Conservation (phyloP, 768 basidiomycete species). For the Leccinum olivaceopallidum region DNA sequence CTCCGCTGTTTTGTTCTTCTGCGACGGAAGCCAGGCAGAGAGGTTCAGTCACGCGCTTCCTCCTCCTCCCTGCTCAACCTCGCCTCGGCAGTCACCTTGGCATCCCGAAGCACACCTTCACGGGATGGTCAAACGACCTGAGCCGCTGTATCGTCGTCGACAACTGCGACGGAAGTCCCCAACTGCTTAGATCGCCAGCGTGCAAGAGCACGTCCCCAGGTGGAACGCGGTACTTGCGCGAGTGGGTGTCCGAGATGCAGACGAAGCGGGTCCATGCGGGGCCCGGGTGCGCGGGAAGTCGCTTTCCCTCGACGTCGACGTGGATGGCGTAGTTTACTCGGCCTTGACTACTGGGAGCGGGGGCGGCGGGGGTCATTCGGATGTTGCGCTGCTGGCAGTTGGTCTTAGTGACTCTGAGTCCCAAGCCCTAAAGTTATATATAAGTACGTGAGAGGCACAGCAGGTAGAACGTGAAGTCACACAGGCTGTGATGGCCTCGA, state of each 20-base stretch:
- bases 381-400: not conserved
- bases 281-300: conserved; percentile 32
- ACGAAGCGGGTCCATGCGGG: conserved; percentile 36
- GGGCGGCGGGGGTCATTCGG: no score
- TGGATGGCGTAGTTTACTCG: conserved; percentile 13
- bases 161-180: conserved; percentile 47
- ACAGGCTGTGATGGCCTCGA: not conserved
- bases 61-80: conserved; percentile 70
- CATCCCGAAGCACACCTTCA: conserved; percentile 49
- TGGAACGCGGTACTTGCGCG: conserved; percentile 46
- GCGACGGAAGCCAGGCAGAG: conserved; percentile 23
- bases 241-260: conserved; percentile 38
- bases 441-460: not conserved
- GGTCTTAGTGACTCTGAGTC: not conserved
- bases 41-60: conserved; percentile 44
- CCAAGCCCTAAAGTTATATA: not conserved
- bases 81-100: conserved; percentile 63
- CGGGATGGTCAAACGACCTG: conserved; percentile 50
- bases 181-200: conserved; percentile 60
- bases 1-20: conserved; percentile 50
- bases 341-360: no score
- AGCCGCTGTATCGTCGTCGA: conserved; percentile 58
- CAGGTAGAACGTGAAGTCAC: not conserved
- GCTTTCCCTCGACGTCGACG: conserved; percentile 18
- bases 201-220: conserved; percentile 67